Evolutionary conservation across 768 basidiomycete genomes (phyloP).

Genomic region (Mycena rebaudengoi): DNA sequence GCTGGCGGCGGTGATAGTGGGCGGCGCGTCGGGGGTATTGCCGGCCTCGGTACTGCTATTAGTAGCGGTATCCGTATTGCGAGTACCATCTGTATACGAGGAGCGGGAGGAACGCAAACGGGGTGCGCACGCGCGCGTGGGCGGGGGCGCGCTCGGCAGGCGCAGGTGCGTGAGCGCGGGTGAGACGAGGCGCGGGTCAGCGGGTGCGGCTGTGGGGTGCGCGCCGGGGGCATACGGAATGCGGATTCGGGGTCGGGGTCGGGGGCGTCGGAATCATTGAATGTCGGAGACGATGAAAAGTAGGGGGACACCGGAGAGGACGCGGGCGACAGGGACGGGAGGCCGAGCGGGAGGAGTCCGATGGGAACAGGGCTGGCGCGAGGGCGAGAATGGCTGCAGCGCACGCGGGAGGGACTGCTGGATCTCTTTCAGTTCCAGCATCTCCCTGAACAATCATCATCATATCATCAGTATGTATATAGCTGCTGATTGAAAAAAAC

Average conservation of each 20-base stretch:
- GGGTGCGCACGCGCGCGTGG: constrained; percentile 2
- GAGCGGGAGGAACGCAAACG: constrained; percentile 25
- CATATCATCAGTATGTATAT: neutral
- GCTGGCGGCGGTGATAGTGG: constrained; percentile 64
- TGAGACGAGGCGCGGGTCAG: constrained; percentile 9
- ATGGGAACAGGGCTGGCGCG: constrained; percentile 63
- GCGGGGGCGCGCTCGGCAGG: constrained; percentile 8
- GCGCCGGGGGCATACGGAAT: constrained; percentile 27
- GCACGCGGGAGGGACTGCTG: constrained; percentile 70
- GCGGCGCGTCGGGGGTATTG: too few species aligned
- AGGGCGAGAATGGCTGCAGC: constrained; percentile 56
- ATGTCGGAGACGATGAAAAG: neutral
- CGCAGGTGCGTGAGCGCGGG: constrained; percentile 24
- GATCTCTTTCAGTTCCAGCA: constrained; percentile 76
- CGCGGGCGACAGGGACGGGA: constrained; percentile 32
- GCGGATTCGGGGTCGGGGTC: neutral
- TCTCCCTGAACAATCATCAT: constrained; percentile 50
- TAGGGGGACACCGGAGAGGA: neutral
- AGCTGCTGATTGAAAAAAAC: constrained; percentile 35
- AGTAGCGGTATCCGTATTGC: neutral
- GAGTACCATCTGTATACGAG: neutral
- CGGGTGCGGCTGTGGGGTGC: neutral
- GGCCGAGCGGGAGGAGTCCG: constrained; percentile 62
- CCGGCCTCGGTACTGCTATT: neutral
- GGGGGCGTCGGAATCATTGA: neutral